Conservation (phyloP, 129 eudicot species). For the Lactuca sativa region DNA sequence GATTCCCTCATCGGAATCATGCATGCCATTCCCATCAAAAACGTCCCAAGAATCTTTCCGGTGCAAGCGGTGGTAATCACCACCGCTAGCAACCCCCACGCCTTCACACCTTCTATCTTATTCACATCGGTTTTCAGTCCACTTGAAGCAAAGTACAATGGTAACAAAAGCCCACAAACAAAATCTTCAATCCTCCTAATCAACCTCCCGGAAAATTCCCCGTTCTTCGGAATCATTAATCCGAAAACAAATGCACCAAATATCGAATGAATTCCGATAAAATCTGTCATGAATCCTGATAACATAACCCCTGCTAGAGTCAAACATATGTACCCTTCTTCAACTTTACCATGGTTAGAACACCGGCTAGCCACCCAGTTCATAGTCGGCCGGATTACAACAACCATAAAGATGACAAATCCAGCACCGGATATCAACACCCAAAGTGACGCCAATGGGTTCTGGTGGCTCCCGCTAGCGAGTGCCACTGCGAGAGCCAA, state of each 20-base stretch:
- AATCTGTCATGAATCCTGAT: slow-evolving; percentile 61
- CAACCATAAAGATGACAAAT: slow-evolving; percentile 54
- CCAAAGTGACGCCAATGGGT: slow-evolving; percentile 63
- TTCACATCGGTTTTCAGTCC: slow-evolving; percentile 66
- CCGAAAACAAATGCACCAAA: slow-evolving; percentile 81
- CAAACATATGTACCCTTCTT: slow-evolving; percentile 51
- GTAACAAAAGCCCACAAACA: slow-evolving; percentile 60
- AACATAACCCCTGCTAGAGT: slow-evolving; percentile 65
- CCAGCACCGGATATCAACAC: slow-evolving; percentile 45
- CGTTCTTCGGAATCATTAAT: slow-evolving; percentile 56
- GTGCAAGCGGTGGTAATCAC: slow-evolving; percentile 62
- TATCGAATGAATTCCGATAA: slow-evolving; percentile 68
- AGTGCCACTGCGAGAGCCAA: slow-evolving; percentile 73
- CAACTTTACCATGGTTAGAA: slow-evolving; percentile 30
- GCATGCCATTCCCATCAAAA: slow-evolving; percentile 48
- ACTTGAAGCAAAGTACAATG: slow-evolving; percentile 79
- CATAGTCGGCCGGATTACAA: slow-evolving; percentile 50
- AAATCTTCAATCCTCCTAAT: slow-evolving; percentile 62
- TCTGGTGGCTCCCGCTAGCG: slow-evolving; percentile 48
- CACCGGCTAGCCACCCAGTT: slow-evolving; percentile 40
- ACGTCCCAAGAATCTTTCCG: slow-evolving; percentile 69
- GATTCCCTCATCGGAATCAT: slow-evolving; percentile 57
- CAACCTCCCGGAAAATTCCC: slow-evolving; percentile 46
- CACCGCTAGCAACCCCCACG: slow-evolving; percentile 70
- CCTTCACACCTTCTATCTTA: slow-evolving; percentile 37